Percentiles rank a stretch among this genome's conserved stretches.
phyloP scores from a whole-genome alignment of 139 green algal species.

The Tetraselmis chui region DNA sequence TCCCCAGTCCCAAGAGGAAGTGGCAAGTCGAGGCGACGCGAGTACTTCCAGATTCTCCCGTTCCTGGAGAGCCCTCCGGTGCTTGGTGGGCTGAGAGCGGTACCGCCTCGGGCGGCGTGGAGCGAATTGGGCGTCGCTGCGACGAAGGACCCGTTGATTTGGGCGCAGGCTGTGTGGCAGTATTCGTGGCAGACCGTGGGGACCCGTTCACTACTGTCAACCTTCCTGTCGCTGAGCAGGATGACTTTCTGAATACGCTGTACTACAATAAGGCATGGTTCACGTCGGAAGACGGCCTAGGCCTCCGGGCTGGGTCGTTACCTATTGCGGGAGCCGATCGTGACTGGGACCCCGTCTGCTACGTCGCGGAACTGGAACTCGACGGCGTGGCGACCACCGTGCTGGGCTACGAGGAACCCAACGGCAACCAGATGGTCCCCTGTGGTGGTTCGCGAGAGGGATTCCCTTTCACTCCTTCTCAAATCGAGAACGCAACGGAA shows the following conservation, averaged over 20 bases:
- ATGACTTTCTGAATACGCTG: conserved; percentile 1
- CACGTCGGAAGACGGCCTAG: neutral
- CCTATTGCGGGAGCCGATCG: neutral
- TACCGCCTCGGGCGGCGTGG: neutral
- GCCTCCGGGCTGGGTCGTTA: neutral
- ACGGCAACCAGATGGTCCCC: neutral
- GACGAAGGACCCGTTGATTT: neutral
- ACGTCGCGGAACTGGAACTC: neutral
- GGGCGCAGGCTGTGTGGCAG: neutral
- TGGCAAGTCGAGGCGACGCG: neutral
- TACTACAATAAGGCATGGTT: neutral
- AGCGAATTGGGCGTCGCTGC: neutral
- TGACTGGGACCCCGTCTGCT: conserved; percentile 4
- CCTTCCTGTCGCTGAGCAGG: neutral
- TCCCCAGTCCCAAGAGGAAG: neutral
- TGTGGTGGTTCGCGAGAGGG: neutral
- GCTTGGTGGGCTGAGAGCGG: neutral
- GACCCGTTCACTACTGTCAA: neutral
- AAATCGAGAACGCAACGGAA: neutral
- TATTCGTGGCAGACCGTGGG: neutral
- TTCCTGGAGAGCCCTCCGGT: neutral
- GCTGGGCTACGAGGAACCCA: conserved; percentile 3
- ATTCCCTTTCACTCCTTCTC: neutral
- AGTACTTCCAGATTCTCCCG: neutral
- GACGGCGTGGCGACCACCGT: neutral